Conservation (phyloP, 169 alveolate genomes). For the Cystoisospora suis region DNA sequence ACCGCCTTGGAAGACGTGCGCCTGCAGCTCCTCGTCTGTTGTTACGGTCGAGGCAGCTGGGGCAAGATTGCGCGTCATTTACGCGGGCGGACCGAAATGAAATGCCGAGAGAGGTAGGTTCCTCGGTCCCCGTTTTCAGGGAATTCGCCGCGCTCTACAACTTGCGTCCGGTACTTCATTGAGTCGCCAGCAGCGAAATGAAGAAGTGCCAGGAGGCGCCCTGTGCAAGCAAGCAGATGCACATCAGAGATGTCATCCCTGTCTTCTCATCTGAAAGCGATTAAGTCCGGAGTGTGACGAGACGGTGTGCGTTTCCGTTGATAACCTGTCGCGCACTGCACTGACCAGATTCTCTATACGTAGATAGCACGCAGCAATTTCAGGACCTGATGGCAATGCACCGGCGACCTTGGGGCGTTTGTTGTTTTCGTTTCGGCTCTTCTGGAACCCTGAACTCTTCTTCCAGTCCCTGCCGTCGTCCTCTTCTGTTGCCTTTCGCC, state of each 20-base stretch:
- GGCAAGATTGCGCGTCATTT: slow-evolving; percentile 67
- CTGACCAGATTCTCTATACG: too few species aligned
- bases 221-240: neutral
- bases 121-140: neutral
- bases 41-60: slow-evolving; percentile 70
- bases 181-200: neutral
- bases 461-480: too few species aligned
- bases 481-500: too few species aligned
- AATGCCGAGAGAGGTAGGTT: slow-evolving; percentile 72
- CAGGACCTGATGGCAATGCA: too few species aligned
- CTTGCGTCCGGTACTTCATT: neutral
- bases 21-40: slow-evolving; percentile 70
- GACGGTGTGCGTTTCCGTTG: too few species aligned
- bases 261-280: neutral
- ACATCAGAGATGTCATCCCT: neutral
- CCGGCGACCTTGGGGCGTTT: too few species aligned
- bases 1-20: slow-evolving; percentile 69
- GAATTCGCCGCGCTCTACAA: neutral
- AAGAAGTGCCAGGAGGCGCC: slow-evolving; percentile 4
- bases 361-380: too few species aligned
- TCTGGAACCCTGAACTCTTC: too few species aligned
- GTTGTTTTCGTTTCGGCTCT: too few species aligned
- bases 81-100: slow-evolving; percentile 72
- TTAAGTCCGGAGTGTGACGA: too few species aligned
- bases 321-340: too few species aligned